Evolutionary conservation across 2,329 filamentous ascomycete species (phyloP).

Genomic region (Apiospora sp.): DNA sequence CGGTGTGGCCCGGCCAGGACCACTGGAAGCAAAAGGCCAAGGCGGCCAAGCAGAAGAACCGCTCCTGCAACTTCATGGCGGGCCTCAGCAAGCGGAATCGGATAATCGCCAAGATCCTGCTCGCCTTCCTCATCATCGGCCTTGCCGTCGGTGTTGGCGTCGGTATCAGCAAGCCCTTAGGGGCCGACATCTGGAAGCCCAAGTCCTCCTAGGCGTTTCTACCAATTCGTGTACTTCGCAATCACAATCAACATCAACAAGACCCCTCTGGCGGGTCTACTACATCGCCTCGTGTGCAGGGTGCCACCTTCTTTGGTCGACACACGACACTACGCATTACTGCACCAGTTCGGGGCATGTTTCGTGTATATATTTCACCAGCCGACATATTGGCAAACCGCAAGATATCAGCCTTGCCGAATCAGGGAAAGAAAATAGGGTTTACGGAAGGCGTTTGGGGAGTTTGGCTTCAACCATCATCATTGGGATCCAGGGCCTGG

Average conservation of each 20-base stretch:
- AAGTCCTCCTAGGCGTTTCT: conserved; percentile 32
- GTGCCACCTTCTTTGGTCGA: not conserved
- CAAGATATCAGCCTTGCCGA: conserved; percentile 13
- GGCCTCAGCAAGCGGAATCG: conserved; percentile 61
- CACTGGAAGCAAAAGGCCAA: conserved; percentile 68
- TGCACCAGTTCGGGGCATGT: conserved; percentile 11
- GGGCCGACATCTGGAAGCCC: conserved; percentile 65
- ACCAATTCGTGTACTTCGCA: not conserved
- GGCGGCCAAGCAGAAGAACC: conserved; percentile 59
- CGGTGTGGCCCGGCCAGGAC: conserved; percentile 67
- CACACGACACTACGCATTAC: not conserved
- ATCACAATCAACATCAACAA: not conserved
- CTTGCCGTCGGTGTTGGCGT: conserved; percentile 64
- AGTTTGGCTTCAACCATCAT: conserved; percentile 1
- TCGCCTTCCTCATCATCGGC: conserved; percentile 60
- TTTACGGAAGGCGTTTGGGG: conserved; percentile 2
- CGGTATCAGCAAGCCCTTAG: conserved; percentile 67
- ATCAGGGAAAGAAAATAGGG: conserved; percentile 7
- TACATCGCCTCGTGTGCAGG: conserved; percentile 3
- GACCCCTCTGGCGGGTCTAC: not conserved
- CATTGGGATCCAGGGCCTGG: not conserved
- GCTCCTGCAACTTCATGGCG: conserved; percentile 61
- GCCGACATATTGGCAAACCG: conserved; percentile 1
- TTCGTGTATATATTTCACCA: conserved; percentile 20
- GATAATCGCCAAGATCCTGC: conserved; percentile 62